Percentiles rank a stretch among this genome's conserved stretches.
Evolutionary conservation across 192 early-diverging fungal genomes (phyloP).

Genomic region (Entomortierella beljakovae): DNA sequence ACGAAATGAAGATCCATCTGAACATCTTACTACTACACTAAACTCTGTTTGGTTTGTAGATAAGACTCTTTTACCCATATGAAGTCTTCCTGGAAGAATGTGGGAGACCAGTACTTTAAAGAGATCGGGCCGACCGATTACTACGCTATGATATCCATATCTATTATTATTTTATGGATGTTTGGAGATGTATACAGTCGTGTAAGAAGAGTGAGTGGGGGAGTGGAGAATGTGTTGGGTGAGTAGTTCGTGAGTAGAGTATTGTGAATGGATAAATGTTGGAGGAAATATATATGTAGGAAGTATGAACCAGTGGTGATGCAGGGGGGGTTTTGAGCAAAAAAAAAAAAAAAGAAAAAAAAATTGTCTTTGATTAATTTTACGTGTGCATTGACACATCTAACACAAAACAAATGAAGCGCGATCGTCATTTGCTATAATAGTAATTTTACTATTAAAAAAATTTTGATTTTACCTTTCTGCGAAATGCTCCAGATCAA

Average conservation of each 20-base stretch:
- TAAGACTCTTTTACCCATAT: slow-evolving; percentile 44
- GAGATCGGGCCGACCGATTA: slow-evolving; percentile 45
- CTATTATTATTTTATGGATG: slow-evolving; percentile 5
- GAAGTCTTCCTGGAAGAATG: slow-evolving; percentile 25
- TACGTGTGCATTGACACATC: too few relatives aligned
- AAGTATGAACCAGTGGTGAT: too few relatives aligned
- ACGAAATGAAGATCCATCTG: slow-evolving; percentile 30
- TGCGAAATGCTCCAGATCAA: slow-evolving; percentile 35
- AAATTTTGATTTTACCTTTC: slow-evolving; percentile 20
- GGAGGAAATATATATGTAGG: too few relatives aligned
- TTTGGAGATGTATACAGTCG: background rate
- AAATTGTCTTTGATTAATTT: too few relatives aligned
- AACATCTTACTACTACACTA: slow-evolving; percentile 31
- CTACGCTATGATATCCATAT: slow-evolving; percentile 38
- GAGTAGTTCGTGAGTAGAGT: too few relatives aligned
- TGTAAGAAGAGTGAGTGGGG: too few relatives aligned
- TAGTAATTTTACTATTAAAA: background rate
- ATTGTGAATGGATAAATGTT: too few relatives aligned
- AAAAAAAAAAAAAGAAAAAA: too few relatives aligned
- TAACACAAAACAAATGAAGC: background rate
- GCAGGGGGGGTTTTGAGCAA: too few relatives aligned
- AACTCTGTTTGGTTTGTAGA: slow-evolving; percentile 26
- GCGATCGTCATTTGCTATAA: background rate
- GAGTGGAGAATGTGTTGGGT: too few relatives aligned
- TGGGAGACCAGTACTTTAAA: slow-evolving; percentile 19